Base-by-base conservation (phyloP, 306 rosid genomes). In the Cicer bijugum region DNA sequence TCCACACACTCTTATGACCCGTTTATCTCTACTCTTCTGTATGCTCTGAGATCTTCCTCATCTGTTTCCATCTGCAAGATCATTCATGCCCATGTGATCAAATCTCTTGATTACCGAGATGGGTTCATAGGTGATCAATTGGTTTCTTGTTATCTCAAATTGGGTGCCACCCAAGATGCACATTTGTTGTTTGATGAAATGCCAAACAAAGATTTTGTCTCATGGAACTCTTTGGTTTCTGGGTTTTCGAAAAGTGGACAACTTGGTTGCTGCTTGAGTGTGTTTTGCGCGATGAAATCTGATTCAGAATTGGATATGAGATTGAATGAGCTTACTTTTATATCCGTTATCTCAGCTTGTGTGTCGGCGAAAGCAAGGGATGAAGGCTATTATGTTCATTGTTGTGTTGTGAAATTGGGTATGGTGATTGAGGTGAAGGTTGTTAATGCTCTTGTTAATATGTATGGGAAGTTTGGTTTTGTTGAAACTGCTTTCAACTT, bases 101-200 rank as follows among this genome's bases (percentile, higher is more conserved):
- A 89, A 58, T 89, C 89, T n/a, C 63, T 78, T 19, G 50, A 78
- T 80, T 91, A 80, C 45, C 73, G 85, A 71, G 86, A 86, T 78
- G 97, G 96, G 12, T 89, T 89, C 60, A 84, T 89, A 39, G 97
- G 95, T 12, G 96, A 91, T 75, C 97, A 87, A 67, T 71, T 91
- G 73, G 91, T 82, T 0, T n/a, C 91, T 0, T 8, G 78, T 51
- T 91, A 91, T 2, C 12, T 78, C 0, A 88, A 75, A 55, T 58
- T 82, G 88, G 92, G 96, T 12, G 55, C 71, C 46, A 52, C 58
- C 44, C 81, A 66, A 39, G 86, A 87, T 74, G 96, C 96, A 58
- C 77, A 74, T 58, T 82, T 79, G 39, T 12, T 91, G 86, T 91
- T 91, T 50, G 91, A 84, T 56, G 92, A 89, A 82, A 78, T 88